phyloP scores from a whole-genome alignment of 805 yeast species.

The Saccharomycopsis selenospora region DNA sequence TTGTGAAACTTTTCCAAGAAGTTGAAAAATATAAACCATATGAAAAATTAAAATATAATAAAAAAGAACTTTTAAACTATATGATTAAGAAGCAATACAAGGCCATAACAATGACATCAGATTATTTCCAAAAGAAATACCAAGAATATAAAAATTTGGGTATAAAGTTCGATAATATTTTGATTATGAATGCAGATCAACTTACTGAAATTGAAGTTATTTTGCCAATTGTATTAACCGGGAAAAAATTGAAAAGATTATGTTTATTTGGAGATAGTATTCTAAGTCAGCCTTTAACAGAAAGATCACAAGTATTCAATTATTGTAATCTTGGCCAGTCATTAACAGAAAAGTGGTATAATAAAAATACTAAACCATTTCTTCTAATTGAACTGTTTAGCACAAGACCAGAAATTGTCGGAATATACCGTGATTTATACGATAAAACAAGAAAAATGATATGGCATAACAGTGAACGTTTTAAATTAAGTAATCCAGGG shows the following conservation, averaged over 20 bases:
- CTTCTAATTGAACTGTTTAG: not conserved
- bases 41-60: slow-evolving; percentile 24
- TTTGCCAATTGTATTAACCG: slow-evolving; percentile 23
- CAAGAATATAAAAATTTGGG: slow-evolving; percentile 22
- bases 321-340: not conserved
- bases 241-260: slow-evolving; percentile 24
- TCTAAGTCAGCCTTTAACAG: not conserved
- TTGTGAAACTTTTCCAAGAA: slow-evolving; percentile 24
- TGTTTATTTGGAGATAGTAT: slow-evolving; percentile 27
- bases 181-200: slow-evolving; percentile 30
- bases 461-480: not conserved
- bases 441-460: too few species aligned
- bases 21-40: slow-evolving; percentile 27
- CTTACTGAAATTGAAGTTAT: slow-evolving; percentile 29
- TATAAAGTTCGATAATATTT: slow-evolving; percentile 27
- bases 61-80: slow-evolving; percentile 22
- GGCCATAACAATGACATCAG: slow-evolving; percentile 27
- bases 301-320: not conserved
- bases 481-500: slow-evolving; percentile 31
- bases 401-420: not conserved
- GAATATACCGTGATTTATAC: not conserved
- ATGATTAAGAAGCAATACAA: slow-evolving; percentile 25
- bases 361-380: not conserved
- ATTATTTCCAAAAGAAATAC: slow-evolving; percentile 21
- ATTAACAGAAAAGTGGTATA: not conserved